Conservation (phyloP, 108 stramenopile species). For the Nitzschia putrida region DNA sequence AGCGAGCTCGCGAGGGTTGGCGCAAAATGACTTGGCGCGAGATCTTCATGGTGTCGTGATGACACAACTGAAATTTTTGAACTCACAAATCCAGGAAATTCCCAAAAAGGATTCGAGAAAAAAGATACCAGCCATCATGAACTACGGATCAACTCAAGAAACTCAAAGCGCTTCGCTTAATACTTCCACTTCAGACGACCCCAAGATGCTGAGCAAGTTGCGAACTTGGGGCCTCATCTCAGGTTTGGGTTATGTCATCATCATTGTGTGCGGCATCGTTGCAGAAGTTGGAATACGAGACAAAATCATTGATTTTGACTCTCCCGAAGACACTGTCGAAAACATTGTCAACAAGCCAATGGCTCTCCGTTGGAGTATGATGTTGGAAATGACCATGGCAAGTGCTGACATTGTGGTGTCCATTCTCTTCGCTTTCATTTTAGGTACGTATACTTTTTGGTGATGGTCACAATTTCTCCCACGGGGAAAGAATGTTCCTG, state of each 20-base stretch:
- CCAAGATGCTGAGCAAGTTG: not conserved
- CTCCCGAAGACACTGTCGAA: not conserved
- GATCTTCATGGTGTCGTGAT: too few species aligned
- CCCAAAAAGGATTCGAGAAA: too few species aligned
- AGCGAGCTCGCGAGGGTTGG: too few species aligned
- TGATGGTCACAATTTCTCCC: not conserved
- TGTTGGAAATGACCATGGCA: conserved; percentile 14
- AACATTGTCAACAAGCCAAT: conserved; percentile 5
- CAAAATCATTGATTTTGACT: not conserved
- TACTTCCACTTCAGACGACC: not conserved
- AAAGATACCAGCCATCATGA: not conserved
- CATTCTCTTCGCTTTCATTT: conserved; percentile 6
- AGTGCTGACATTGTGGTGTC: conserved; percentile 7
- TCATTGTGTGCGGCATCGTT: conserved; percentile 17
- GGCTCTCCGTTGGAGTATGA: not conserved
- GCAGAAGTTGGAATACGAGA: conserved; percentile 18
- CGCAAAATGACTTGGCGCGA: too few species aligned
- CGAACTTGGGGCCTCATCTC: conserved; percentile 2
- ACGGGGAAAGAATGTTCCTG: not conserved
- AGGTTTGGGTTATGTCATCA: conserved; percentile 4
- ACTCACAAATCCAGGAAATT: too few species aligned
- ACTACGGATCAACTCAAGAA: not conserved
- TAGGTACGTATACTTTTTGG: not conserved
- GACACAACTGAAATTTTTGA: too few species aligned
- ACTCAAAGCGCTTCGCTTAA: not conserved